phyloP scores from a whole-genome alignment of 1,139 yeast genomes.

The Kazachstania sp. region DNA sequence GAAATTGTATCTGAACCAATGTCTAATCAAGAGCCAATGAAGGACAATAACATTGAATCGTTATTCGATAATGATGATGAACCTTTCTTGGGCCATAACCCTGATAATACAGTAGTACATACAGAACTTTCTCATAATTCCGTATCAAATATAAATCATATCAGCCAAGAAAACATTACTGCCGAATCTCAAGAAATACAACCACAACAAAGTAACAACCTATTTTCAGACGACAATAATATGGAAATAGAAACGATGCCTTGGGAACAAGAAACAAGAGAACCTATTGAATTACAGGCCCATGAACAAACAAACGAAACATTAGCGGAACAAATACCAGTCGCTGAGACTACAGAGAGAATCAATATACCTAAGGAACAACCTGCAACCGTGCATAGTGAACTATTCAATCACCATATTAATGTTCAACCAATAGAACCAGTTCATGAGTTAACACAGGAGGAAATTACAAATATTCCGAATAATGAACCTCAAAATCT shows the following conservation, averaged over 20 bases:
- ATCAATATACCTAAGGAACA: not conserved
- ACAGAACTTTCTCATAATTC: not conserved
- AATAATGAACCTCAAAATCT: not conserved
- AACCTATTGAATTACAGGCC: not conserved
- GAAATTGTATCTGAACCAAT: too few species aligned
- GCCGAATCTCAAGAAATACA: not conserved
- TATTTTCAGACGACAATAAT: constrained; percentile 17
- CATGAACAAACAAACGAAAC: not conserved
- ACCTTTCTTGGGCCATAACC: not conserved
- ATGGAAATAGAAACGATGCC: constrained; percentile 7
- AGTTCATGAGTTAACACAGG: too few species aligned
- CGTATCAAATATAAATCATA: not conserved
- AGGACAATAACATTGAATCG: too few species aligned
- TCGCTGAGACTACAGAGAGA: not conserved
- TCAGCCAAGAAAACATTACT: not conserved
- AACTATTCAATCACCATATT: not conserved
- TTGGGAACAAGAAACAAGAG: constrained; percentile 1
- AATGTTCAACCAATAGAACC: not conserved
- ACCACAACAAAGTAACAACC: constrained; percentile 24
- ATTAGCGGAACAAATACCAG: not conserved
- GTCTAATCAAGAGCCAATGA: too few species aligned
- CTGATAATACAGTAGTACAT: too few species aligned
- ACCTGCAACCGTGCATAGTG: not conserved
- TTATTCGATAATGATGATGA: not conserved
- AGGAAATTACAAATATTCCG: not conserved